These are phyloP conservation scores for Debaryomyces subglobosus DNA, from an alignment of 1,139 yeast species.

Conservation along the genomic window DNA sequence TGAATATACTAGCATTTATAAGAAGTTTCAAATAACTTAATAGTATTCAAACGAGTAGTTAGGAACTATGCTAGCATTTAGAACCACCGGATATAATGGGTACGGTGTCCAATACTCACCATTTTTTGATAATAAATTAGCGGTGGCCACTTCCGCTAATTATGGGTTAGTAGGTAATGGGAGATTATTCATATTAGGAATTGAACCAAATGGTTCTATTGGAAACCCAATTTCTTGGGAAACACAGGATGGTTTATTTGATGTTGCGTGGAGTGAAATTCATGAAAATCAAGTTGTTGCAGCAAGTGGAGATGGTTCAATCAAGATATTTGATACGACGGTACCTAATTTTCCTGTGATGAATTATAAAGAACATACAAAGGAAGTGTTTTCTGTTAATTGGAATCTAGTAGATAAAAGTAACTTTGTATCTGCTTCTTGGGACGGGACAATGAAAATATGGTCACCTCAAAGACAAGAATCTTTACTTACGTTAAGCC, in stretches of 20 bases:
- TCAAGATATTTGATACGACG: conserved; percentile 77
- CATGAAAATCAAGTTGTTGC: conserved; percentile 85
- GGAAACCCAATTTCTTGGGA: conserved; percentile 65
- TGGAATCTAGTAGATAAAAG: conserved; percentile 86
- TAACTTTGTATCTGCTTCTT: conserved; percentile 74
- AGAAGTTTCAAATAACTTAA: not conserved
- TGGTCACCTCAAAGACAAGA: conserved; percentile 64
- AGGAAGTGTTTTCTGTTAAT: conserved; percentile 85
- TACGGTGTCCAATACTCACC: conserved; percentile 91
- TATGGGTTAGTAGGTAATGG: conserved; percentile 97
- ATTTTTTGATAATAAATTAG: conserved; percentile 83
- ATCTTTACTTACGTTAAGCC: conserved; percentile 61
- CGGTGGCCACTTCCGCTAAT: conserved; percentile 89
- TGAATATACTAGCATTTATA: not conserved
- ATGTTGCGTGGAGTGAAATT: conserved; percentile 84
- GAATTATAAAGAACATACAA: conserved; percentile 75
- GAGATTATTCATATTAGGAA: conserved; percentile 66
- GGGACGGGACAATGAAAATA: conserved; percentile 89
- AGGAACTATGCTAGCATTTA: conserved; percentile 62
- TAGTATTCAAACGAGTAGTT: not conserved
- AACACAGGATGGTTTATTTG: conserved; percentile 92
- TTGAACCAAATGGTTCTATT: conserved; percentile 66
- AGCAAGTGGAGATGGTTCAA: conserved; percentile 89
- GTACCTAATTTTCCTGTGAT: conserved; percentile 72
- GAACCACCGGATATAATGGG: conserved; percentile 85